These are phyloP conservation scores for Daldinia bambusicola DNA, from an alignment of 495 filamentous ascomycete species.

Conservation along the genomic window DNA sequence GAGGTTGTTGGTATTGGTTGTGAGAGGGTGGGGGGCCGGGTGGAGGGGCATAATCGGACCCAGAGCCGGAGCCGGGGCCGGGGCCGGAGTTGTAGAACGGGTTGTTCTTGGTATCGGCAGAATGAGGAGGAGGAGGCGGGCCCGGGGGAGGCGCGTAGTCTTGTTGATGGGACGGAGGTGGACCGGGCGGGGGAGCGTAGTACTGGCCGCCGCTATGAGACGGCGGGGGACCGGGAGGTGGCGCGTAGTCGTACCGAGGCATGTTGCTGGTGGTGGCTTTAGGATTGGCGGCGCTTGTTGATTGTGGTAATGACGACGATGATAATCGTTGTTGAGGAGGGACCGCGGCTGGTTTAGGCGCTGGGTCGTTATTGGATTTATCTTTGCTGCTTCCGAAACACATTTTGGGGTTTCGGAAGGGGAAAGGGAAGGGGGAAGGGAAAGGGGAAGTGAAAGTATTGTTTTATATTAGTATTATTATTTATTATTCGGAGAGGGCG, in stretches of 20 bases:
- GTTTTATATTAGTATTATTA: too few species aligned
- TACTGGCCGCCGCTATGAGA: conserved; percentile 35
- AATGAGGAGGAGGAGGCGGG: conserved; percentile 14
- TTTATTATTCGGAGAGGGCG: too few species aligned
- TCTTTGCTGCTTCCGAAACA: conserved; percentile 58
- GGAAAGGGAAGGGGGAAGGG: too few species aligned
- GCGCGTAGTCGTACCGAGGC: conserved; percentile 41
- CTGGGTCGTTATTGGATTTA: conserved; percentile 44
- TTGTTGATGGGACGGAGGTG: conserved; percentile 48
- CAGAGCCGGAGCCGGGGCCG: conserved; percentile 13
- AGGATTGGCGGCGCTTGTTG: conserved; percentile 43
- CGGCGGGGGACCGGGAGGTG: conserved; percentile 54
- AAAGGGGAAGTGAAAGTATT: too few species aligned
- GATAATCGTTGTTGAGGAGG: conserved; percentile 42
- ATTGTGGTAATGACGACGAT: conserved; percentile 11
- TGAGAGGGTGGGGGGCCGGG: conserved; percentile 51
- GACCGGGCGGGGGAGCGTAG: conserved; percentile 48
- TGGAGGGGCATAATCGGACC: conserved; percentile 43
- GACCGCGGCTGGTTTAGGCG: conserved; percentile 44
- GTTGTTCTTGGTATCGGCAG: conserved; percentile 29
- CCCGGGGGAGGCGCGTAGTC: conserved; percentile 53
- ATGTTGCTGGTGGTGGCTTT: conserved; percentile 18
- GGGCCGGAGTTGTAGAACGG: conserved; percentile 28
- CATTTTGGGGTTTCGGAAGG: conserved; percentile 32
- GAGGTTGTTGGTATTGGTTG: too few species aligned